Base-by-base conservation (phyloP, 192 early-diverging fungal genomes). In the Linnemannia zychae region DNA sequence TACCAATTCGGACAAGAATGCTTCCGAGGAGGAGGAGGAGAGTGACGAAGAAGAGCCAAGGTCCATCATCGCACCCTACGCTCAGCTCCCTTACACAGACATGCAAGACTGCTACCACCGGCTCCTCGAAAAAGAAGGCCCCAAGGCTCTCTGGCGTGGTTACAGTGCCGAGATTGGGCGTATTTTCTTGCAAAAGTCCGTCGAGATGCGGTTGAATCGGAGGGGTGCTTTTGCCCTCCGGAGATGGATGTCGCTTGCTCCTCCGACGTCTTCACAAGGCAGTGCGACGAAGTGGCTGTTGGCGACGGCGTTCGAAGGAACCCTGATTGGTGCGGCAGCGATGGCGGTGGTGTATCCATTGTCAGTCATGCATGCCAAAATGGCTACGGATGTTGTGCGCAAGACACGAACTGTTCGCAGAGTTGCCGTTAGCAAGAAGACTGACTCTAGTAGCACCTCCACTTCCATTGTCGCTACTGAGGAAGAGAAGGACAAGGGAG, bases 41-140 rank as follows among this genome's bases (percentile, higher is more conserved):
- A 73, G 57, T 0, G 74, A 81, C 2, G 77, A 84, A 13, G 50
- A 78, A 0, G 67, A 78, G 24, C 82, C 76, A 17, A 65, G 82
- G 15, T 84, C 82, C 7, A 84, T 84, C 47, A 75, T 84, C 40
- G 72, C 63, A 16, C 80, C 80, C 1, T 78, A 84, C 28, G 82
- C 82, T 15, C 82, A 84, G 24, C 46, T 84, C 0, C 82, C 82
- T 11, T 84, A 78, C 20, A 66, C 60, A 37, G 77, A 75, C 37
- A 40, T 47, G 9, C 72, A 72, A 44, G 82, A 84, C 46, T 84
- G 82, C 31, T 68, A 22, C 46, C 16, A 65, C 0, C 76, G 82
- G 1, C 46, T 84, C 7, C 50, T 84, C 17, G 82, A 84, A 24
- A 84, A 78, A 33, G 82, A 84, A 49, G 82, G 82, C 15, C 66